Evolutionary conservation across 176 grass and related monocot species (phyloP).

Genomic region (Dendrocalamus sinicus): DNA sequence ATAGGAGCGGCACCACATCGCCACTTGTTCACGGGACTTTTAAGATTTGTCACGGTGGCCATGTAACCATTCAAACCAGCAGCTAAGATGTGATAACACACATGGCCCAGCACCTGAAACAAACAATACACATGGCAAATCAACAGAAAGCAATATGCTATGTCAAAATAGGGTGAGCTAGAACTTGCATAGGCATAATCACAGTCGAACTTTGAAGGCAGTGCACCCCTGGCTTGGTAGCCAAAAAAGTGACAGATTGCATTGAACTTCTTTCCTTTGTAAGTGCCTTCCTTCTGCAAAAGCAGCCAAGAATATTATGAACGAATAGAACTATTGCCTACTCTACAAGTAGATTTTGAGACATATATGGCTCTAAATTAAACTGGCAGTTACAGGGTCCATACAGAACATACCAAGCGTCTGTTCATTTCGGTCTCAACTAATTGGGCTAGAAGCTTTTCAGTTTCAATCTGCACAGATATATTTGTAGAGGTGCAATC

Average conservation of each 20-base stretch:
- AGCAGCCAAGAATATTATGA: slow-evolving; percentile 40
- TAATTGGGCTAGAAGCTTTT: slow-evolving; percentile 97
- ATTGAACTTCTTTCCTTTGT: slow-evolving; percentile 99
- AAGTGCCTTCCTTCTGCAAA: slow-evolving; percentile 89
- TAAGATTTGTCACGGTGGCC: slow-evolving; percentile 98
- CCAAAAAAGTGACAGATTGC: slow-evolving; percentile 99
- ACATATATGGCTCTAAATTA: slow-evolving; percentile 24
- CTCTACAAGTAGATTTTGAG: background rate
- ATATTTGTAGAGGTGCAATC: slow-evolving; percentile 19
- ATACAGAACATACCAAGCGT: slow-evolving; percentile 70
- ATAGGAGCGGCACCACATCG: slow-evolving; percentile 94
- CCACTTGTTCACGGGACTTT: slow-evolving; percentile 94
- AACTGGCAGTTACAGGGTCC: slow-evolving; percentile 8
- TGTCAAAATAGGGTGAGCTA: slow-evolving; percentile 31
- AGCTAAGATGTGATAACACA: slow-evolving; percentile 91
- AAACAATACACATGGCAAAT: slow-evolving; percentile 35
- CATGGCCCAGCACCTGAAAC: slow-evolving; percentile 91
- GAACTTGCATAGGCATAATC: slow-evolving; percentile 93
- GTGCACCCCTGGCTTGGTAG: slow-evolving; percentile 94
- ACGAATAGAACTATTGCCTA: slow-evolving; percentile 3
- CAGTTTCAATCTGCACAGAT: slow-evolving; percentile 85
- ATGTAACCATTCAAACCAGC: slow-evolving; percentile 96
- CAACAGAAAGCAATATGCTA: slow-evolving; percentile 20
- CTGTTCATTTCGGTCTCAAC: slow-evolving; percentile 95
- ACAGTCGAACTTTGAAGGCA: slow-evolving; percentile 97